Percentiles rank a stretch among this genome's conserved stretches.
phyloP scores from a whole-genome alignment of 139 green algal genomes.

The Desmodesmus armatus region DNA sequence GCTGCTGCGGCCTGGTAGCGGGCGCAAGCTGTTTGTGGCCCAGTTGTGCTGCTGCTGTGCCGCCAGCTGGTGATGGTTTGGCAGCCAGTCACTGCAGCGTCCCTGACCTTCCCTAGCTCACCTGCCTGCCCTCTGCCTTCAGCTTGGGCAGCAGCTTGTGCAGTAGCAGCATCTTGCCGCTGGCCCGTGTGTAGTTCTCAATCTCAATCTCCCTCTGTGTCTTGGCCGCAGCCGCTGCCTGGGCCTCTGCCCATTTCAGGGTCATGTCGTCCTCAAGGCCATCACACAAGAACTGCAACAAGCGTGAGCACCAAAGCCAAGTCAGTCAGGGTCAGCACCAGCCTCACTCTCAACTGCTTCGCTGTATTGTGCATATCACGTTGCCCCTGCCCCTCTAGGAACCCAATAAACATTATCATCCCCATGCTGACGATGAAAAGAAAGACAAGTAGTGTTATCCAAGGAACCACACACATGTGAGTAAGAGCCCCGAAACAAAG shows the following conservation, averaged over 20 bases:
- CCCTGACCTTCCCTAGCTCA: neutral
- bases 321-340: neutral
- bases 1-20: neutral
- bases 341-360: neutral
- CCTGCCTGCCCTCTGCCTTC: conserved; percentile 77
- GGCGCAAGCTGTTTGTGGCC: no score
- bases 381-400: no score
- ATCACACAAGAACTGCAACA: conserved; percentile 85
- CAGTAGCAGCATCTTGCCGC: conserved; percentile 87
- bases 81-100: neutral
- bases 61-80: neutral
- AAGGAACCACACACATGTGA: no score
- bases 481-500: no score
- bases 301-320: neutral
- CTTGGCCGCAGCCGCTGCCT: conserved; percentile 2
- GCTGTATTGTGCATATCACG: no score
- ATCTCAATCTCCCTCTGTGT: conserved; percentile 51
- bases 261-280: conserved; percentile 87
- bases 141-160: conserved; percentile 90
- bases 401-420: no score
- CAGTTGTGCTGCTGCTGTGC: neutral
- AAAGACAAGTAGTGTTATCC: no score
- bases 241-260: conserved; percentile 13
- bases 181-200: conserved; percentile 71
- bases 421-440: no score